Percentiles rank a stretch among this genome's conserved stretches.
phyloP scores from a whole-genome alignment of 2,329 filamentous ascomycete species.

The Tolypocladium ovalisporum region DNA sequence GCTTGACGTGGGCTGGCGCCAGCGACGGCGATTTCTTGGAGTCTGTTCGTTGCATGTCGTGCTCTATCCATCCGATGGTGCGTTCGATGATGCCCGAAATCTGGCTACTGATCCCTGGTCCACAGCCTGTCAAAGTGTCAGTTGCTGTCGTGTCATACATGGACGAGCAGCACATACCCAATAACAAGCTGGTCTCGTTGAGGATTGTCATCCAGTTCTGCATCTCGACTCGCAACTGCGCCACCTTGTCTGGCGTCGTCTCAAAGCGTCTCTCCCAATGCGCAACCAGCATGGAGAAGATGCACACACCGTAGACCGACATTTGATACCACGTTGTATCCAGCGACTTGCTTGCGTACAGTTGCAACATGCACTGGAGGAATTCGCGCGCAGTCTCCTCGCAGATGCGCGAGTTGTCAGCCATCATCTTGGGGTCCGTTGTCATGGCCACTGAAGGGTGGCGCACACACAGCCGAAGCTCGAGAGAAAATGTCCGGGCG shows the following conservation, averaged over 20 bases:
- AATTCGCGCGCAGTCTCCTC: slow-evolving; percentile 55
- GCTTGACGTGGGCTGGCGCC: slow-evolving; percentile 19
- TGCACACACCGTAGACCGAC: slow-evolving; percentile 60
- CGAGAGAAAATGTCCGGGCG: slow-evolving; percentile 40
- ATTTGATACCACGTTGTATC: slow-evolving; percentile 72
- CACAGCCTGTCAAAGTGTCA: slow-evolving; percentile 26
- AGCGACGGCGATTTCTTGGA: slow-evolving; percentile 6
- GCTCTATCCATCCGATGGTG: slow-evolving; percentile 41
- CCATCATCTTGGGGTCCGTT: slow-evolving; percentile 41
- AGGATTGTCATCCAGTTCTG: slow-evolving; percentile 57
- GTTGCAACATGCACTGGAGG: slow-evolving; percentile 44
- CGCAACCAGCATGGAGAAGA: slow-evolving; percentile 61
- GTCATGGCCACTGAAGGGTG: slow-evolving; percentile 51
- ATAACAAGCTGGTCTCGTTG: slow-evolving; percentile 51
- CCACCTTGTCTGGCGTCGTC: slow-evolving; percentile 46
- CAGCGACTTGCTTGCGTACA: slow-evolving; percentile 55
- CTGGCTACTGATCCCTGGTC: slow-evolving; percentile 29
- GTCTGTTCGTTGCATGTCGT: slow-evolving; percentile 31
- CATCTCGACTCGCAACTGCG: slow-evolving; percentile 56
- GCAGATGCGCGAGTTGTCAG: slow-evolving; percentile 54
- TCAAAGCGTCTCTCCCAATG: slow-evolving; percentile 56
- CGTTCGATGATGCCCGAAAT: slow-evolving; percentile 38
- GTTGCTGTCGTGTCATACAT: background rate
- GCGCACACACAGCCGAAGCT: slow-evolving; percentile 48
- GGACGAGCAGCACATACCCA: slow-evolving; percentile 44